Percentiles rank a stretch among this genome's conserved stretches.
Evolutionary conservation across 768 basidiomycete species (phyloP).

Genomic region (Panaeolus papilionaceus): DNA sequence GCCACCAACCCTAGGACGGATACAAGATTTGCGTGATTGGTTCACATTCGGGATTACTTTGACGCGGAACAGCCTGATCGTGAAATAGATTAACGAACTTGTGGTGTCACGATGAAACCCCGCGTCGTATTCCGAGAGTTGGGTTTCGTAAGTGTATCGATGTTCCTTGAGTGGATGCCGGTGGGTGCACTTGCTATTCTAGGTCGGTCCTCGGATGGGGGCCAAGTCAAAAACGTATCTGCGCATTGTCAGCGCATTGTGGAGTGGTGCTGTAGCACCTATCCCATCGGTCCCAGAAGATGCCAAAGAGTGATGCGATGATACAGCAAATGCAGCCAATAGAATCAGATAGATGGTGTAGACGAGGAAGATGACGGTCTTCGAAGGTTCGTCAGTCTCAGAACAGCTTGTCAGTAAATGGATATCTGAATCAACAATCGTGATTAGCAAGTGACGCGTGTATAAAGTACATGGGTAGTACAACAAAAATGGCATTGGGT

Average conservation of each 20-base stretch:
- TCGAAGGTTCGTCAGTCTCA: neutral
- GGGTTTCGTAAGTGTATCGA: neutral
- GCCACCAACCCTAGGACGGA: neutral
- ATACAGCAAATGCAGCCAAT: too few relatives aligned
- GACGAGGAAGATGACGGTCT: neutral
- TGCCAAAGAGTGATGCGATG: too few relatives aligned
- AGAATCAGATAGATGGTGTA: too few relatives aligned
- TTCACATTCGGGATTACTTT: neutral
- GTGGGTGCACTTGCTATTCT: conserved; percentile 2
- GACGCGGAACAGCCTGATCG: neutral
- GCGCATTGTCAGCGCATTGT: too few relatives aligned
- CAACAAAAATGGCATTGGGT: neutral
- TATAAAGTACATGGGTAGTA: neutral
- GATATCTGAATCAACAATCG: neutral
- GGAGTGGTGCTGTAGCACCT: too few relatives aligned
- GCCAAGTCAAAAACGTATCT: neutral
- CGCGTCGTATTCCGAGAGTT: neutral
- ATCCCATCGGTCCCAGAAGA: too few relatives aligned
- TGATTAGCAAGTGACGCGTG: neutral
- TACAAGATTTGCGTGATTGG: neutral
- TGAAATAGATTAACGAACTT: neutral
- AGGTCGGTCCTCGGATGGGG: too few relatives aligned
- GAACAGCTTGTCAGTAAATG: neutral
- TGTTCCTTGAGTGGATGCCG: neutral
- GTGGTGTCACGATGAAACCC: neutral